Conservation (phyloP, 2,329 filamentous ascomycete species). For the Colletotrichum sidae region DNA sequence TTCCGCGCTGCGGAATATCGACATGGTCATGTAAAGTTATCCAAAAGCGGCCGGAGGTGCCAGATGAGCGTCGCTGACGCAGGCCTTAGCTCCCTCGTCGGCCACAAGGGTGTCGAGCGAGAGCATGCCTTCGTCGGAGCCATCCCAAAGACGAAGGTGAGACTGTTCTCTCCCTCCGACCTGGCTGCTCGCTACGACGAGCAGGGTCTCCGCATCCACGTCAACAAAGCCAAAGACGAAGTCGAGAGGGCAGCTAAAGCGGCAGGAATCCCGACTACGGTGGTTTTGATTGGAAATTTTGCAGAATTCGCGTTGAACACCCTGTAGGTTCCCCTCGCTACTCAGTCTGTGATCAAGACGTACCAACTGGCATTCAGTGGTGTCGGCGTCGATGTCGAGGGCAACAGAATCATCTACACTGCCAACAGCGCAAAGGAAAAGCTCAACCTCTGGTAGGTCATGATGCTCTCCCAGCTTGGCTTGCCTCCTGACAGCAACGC, state of each 20-base stretch:
- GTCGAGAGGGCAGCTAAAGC: constrained; percentile 40
- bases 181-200: constrained; percentile 41
- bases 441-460: constrained; percentile 17
- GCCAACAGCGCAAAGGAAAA: constrained; percentile 9
- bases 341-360: too few relatives aligned
- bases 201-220: constrained; percentile 39
- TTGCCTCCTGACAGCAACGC: fast-evolving
- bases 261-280: constrained; percentile 40
- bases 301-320: constrained; percentile 42
- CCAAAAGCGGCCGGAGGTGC: fast-evolving
- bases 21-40: constrained; percentile 26
- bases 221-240: constrained; percentile 41
- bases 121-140: constrained; percentile 44
- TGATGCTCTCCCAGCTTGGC: not conserved
- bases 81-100: constrained; percentile 36
- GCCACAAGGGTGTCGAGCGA: constrained; percentile 39
- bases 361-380: not conserved
- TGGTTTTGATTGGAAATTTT: constrained; percentile 42
- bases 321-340: constrained; percentile 1
- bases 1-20: constrained; percentile 15
- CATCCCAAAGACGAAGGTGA: constrained; percentile 43
- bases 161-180: constrained; percentile 45
- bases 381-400: constrained; percentile 16
- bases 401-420: constrained; percentile 13
- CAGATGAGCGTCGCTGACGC: not conserved